Base-by-base conservation (phyloP, 257 asterid species). In the Paraleonurus japonicus region DNA sequence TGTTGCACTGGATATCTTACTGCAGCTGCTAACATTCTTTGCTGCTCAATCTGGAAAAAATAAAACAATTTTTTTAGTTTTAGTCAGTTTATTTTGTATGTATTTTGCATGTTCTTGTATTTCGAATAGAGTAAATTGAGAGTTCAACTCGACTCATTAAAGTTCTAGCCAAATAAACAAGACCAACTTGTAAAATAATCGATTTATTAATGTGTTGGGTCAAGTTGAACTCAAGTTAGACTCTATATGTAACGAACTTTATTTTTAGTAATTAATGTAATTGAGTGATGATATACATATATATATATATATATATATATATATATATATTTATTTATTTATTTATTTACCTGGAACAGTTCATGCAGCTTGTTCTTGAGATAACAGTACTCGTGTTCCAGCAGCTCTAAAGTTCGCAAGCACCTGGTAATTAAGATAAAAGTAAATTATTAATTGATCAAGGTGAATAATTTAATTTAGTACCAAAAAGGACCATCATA, bases 331-430 rank as follows among this genome's bases (percentile, higher is more conserved):
- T n/a, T n/a, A n/a, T n/a, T n/a, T n/a, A n/a, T n/a, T n/a, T n/a
- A n/a, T n/a, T n/a, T n/a, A n/a, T n/a, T n/a, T n/a, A n/a, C 98
- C 95, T 88, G 96, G 71, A 92, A 90, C 0, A 86, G 82, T 77
- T 92, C 98, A 58, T 87, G 92, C 65, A 93, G 85, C 68, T 89
- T 93, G 96, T 86, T 93, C 80, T 87, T 90, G 76, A 90, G 96
- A 79, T 90, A 90, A 63, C 97, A 93, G 16, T 93, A 89, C 80
- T 93, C 98, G 5, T 80, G 85, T 64, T 94, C 99, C 7, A 94
- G 76, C 51, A 86, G 61, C 78, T 94, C 97, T 51, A 94, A 78
- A n/a, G 95, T 92, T 78, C 96, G 84, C 48, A 94, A 39, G 78
- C 99, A 89, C 77, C 98, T 94, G 89, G 6, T 9, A 19, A 20